Percentiles rank a stretch among this genome's conserved stretches.
phyloP scores from a whole-genome alignment of 192 early-diverging fungal species.

The Coemansia sp. region DNA sequence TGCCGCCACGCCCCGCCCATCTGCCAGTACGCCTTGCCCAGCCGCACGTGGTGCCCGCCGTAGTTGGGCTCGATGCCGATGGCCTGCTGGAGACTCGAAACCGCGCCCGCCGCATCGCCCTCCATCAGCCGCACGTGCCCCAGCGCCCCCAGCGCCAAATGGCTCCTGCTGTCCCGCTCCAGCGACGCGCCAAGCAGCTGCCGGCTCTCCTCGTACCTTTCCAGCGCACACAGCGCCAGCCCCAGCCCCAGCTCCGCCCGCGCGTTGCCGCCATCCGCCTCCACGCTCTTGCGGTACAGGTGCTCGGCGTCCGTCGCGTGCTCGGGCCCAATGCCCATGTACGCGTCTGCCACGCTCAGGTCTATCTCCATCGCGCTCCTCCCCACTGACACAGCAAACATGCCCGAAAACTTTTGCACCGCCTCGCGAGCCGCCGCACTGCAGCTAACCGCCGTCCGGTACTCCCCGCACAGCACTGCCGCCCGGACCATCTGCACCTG shows the following conservation, averaged over 20 bases:
- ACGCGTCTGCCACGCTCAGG: slow-evolving; percentile 58
- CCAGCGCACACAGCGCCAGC: slow-evolving; percentile 50
- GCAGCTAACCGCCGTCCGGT: slow-evolving; percentile 12
- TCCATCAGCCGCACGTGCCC: slow-evolving; percentile 60
- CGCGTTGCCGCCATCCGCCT: slow-evolving; percentile 34
- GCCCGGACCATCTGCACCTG: slow-evolving; percentile 12
- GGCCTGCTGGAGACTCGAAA: slow-evolving; percentile 53
- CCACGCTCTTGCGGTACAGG: slow-evolving; percentile 55
- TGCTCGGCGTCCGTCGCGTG: slow-evolving; percentile 53
- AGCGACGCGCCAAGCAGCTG: slow-evolving; percentile 56
- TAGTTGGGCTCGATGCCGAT: slow-evolving; percentile 47
- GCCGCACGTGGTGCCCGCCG: slow-evolving; percentile 58
- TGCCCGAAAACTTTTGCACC: slow-evolving; percentile 3
- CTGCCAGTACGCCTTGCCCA: slow-evolving; percentile 74
- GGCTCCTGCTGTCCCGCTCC: slow-evolving; percentile 20
- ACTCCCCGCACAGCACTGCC: not conserved
- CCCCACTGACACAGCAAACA: slow-evolving; percentile 6
- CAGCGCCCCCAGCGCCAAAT: slow-evolving; percentile 61
- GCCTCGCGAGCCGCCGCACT: slow-evolving; percentile 13
- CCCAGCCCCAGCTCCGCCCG: slow-evolving; percentile 52
- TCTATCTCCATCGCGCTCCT: slow-evolving; percentile 55
- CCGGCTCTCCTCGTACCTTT: slow-evolving; percentile 56
- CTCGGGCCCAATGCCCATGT: slow-evolving; percentile 54
- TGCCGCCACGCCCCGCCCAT: slow-evolving; percentile 59
- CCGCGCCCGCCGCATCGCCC: slow-evolving; percentile 54